These are phyloP conservation scores for Parmales sp. DNA, from an alignment of 108 stramenopile species.

Conservation along the genomic window DNA sequence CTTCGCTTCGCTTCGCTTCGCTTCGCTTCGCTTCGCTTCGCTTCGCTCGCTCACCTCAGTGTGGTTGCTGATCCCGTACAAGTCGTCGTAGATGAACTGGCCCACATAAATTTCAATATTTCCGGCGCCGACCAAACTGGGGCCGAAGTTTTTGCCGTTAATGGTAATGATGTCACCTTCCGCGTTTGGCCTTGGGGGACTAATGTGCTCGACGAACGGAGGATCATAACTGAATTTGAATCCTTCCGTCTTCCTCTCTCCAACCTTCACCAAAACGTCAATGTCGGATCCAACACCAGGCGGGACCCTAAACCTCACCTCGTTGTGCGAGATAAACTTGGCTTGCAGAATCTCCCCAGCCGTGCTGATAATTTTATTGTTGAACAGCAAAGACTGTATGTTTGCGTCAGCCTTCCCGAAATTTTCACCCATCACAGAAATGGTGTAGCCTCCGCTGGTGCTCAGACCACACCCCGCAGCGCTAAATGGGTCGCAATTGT, in stretches of 20 bases:
- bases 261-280: not conserved
- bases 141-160: slow-evolving; percentile 5
- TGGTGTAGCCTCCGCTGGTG: slow-evolving; percentile 3
- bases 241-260: not conserved
- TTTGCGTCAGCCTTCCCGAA: not conserved
- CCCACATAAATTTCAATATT: not conserved
- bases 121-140: not conserved
- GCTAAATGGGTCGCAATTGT: slow-evolving; percentile 1
- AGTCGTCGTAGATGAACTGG: not conserved
- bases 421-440: not conserved
- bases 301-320: not conserved
- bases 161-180: not conserved
- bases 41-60: not conserved
- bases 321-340: not conserved
- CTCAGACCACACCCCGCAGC: not conserved
- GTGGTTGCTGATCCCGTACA: not conserved
- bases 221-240: slow-evolving; percentile 4
- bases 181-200: not conserved
- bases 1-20: too few relatives aligned
- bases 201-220: slow-evolving; percentile 6
- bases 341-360: not conserved
- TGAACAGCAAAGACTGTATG: not conserved
- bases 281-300: slow-evolving; percentile 9
- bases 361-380: not conserved
- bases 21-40: too few relatives aligned